Evolutionary conservation across 2,329 filamentous ascomycete species (phyloP), one percentile per base, ranked within the genome.

Genomic region (Penicillium vulpinum): DNA sequence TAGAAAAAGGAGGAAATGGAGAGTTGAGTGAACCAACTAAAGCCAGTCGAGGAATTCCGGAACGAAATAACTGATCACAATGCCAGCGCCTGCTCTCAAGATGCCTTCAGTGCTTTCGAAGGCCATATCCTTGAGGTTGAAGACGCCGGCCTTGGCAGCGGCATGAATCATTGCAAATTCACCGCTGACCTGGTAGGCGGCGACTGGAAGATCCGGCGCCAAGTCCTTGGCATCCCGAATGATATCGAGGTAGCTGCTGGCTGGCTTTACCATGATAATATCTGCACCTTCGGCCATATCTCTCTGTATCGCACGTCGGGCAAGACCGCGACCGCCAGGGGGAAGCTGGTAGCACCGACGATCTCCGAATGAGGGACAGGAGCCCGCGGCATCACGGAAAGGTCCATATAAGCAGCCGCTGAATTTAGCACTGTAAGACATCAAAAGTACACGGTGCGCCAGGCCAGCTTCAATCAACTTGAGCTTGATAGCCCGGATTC

Each of bases 181-280:
- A 65, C 94, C 94, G 68, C 90, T 94, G 57, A 99, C 94, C 75
- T 99, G 94, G 75, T 99, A 99, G 22, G 94, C 93, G 1, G 94
- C 93, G 35, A 99, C 84, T 2, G 94, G 94, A 75, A 97, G 83
- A 74, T 97, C 92, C 72, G 88, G 89, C 57, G 91, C 93, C 52
- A 97, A 84, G 52, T 97, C 92, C 80, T 96, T 97, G 51, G 94
- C 94, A 71, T 99, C 94, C 65, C 90, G 91, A 74, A 99, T 97
- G 68, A 99, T 96, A 76, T 99, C 94, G 44, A 99, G 83, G 74
- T 96, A 99, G 75, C 93, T 91, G 67, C 90, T 90, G 10, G 94
- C 94, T 2, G 94, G 94, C 82, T 99, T 99, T 60, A 99, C 94
- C 93, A 99, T 97, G 77, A 99, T 96, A 66, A 97, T 91, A 70